Evolutionary conservation across 192 early-diverging fungal genomes (phyloP), one percentile per base, ranked within the genome.

Genomic region (Entomortierella lignicola): DNA sequence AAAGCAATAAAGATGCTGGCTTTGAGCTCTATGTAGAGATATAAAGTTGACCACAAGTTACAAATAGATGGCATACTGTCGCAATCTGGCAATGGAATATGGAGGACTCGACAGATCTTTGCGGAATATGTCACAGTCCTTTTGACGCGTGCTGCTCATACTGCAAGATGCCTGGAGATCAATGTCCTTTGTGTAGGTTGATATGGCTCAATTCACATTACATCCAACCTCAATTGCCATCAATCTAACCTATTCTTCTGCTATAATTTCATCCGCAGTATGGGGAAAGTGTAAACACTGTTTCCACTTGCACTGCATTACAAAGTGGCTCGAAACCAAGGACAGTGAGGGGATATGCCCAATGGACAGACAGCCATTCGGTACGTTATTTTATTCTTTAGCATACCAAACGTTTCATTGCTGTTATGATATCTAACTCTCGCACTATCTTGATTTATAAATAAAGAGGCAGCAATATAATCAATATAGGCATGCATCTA

Each of bases 241-340:
- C n/a, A n/a, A n/a, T n/a, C 13, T 5, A 59, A 39, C 41, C 27
- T 41, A 32, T 23, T 54, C 27, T 25, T 54, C 27, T 30, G 3
- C 18, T 54, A 54, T 54, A 17, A n/a, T 32, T 51, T 41, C 66
- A 25, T 27, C 7, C 15, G 43, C 25, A 92, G 91, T 96, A 31
- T 94, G 91, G 92, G 97, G 97, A 64, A 89, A 95, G 60, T 98
- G 97, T 84, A 88, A 83, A 29, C 97, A 98, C 69, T 91, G 90
- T 8, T 98, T 98, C 80, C 97, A 98, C 80, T 89, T 97, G 88
- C 97, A 98, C 80, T 98, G 97, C 64, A 82, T 98, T 25, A 72
- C 89, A 44, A 95, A 93, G 47, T 95, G 94, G 94, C 82, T 94
- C 37, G 74, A 86, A 25, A 85, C 89, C 18, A 90, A 94, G 31